Conservation (phyloP, 495 filamentous ascomycete species). For the Aspergillus taichungensis region DNA sequence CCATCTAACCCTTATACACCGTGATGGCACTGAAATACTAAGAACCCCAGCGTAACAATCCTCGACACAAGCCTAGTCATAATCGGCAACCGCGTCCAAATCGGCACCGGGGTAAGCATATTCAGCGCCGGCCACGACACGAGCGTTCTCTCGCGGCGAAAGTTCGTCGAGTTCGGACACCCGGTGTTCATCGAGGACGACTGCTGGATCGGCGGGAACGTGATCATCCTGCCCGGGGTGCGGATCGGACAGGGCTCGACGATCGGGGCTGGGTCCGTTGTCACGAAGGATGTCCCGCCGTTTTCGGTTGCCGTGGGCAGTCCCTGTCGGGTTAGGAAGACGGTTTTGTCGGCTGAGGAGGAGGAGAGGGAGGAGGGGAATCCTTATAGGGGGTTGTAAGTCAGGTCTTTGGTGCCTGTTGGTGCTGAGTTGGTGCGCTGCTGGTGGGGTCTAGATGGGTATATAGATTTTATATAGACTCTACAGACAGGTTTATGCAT, state of each 20-base stretch:
- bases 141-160: slow-evolving; percentile 55
- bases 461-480: too few species aligned
- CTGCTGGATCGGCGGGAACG: slow-evolving; percentile 77
- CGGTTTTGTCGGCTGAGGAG: too few species aligned
- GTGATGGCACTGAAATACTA: too few species aligned
- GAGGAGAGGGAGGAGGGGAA: too few species aligned
- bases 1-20: background rate
- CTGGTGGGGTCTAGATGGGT: too few species aligned
- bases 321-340: too few species aligned
- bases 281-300: slow-evolving; percentile 38
- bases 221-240: slow-evolving; percentile 62
- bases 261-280: slow-evolving; percentile 37
- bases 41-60: slow-evolving; percentile 50
- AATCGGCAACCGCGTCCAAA: slow-evolving; percentile 65
- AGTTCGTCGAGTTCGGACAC: slow-evolving; percentile 63
- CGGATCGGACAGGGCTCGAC: slow-evolving; percentile 41
- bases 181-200: slow-evolving; percentile 72
- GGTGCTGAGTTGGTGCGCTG: too few species aligned
- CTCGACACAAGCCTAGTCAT: slow-evolving; percentile 67
- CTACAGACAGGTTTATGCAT: too few species aligned
- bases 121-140: slow-evolving; percentile 64
- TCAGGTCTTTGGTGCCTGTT: too few species aligned
- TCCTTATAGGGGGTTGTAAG: too few species aligned
- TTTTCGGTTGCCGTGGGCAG: too few species aligned
- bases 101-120: slow-evolving; percentile 66